Base-by-base conservation (phyloP, 1,284 basidiomycete genomes). In the Cronartium quercuum region DNA sequence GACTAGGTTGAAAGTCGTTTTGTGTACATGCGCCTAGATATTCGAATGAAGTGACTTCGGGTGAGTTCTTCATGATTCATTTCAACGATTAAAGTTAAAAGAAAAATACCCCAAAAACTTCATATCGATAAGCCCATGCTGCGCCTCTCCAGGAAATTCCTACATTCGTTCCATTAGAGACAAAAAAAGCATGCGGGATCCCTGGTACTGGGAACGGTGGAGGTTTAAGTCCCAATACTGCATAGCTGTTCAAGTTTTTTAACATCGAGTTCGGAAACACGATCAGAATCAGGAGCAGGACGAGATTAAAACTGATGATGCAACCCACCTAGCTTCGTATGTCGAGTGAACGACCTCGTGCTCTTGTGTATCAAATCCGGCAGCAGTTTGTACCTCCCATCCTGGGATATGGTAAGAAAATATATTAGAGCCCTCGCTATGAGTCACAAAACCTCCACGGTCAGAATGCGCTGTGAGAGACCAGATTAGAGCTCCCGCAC, bases 91-190 rank as follows among this genome's bases (percentile, higher is more conserved):
- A 41, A 21, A 4, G 1, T 62, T n/a, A 62, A 47, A 35, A 12
- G n/a, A 47, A 55, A 12, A 51, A 44, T 42, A 74, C 71, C 6
- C 63, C 64, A 18, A 44, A 61, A 12, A 74, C 40, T 61, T 74
- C n/a, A 63, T 74, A 74, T 35, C 44, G 37, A 7, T 74, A 37
- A n/a, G 71, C 71, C 71, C 71, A 74, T 21, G 71, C 71, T 21
- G 64, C 51, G 41, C 71, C 71, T 44, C 47, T 41, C 63, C 63
- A 74, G 21, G 64, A 74, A 37, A 74, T 34, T 37, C 71, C 71
- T 3, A 58, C 41, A 58, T 66, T 47, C 6, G 51, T 60, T 13
- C 71, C 71, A 42, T 66, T 66, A 34, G 51, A 60, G 3, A 62
- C 51, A 44, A 74, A 63, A 34, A 74, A 74, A 55, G 64, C 40